phyloP scores from a whole-genome alignment of 2,329 filamentous ascomycete genomes.

The Ophiostoma fasciatum region DNA sequence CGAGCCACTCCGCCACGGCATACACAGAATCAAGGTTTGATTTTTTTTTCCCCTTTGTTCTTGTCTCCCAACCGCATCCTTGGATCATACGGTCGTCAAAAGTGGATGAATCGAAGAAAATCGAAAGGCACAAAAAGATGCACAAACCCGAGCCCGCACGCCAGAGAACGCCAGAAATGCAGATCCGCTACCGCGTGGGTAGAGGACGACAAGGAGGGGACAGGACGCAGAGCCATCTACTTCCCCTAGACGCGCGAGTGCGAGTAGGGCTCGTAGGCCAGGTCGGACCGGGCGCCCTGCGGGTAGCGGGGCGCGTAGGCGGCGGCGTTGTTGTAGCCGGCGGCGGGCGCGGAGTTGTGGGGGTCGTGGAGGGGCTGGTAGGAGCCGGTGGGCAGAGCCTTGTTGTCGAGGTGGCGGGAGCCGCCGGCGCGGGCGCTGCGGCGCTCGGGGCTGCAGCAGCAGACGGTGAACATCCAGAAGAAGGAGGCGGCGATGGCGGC shows the following conservation, averaged over 20 bases:
- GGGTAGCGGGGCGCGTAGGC: constrained; percentile 23
- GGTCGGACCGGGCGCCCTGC: constrained; percentile 29
- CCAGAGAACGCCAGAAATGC: too few relatives aligned
- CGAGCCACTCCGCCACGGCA: too few relatives aligned
- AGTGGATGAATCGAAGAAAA: too few relatives aligned
- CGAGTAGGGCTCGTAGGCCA: constrained; percentile 50
- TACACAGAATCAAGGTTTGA: too few relatives aligned
- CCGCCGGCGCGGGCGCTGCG: constrained; percentile 17
- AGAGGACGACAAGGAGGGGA: background rate
- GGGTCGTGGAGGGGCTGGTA: constrained; percentile 32
- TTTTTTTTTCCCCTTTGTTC: too few relatives aligned
- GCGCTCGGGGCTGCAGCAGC: constrained; percentile 67
- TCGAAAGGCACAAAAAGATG: background rate
- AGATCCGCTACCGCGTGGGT: too few relatives aligned
- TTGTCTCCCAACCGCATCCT: too few relatives aligned
- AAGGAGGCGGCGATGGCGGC: constrained; percentile 61
- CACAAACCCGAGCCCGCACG: too few relatives aligned
- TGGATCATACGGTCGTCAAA: too few relatives aligned
- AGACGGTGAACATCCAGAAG: constrained; percentile 86
- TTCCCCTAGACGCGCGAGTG: constrained; percentile 34
- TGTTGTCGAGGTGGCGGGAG: constrained; percentile 29
- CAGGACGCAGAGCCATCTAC: too few relatives aligned
- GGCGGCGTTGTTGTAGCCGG: constrained; percentile 22
- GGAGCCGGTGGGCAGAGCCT: constrained; percentile 27
- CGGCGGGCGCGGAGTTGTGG: too few relatives aligned